Evolutionary conservation across 768 basidiomycete genomes (phyloP), one percentile per base, ranked within the genome.

Genomic region (Myochromella boudieri): DNA sequence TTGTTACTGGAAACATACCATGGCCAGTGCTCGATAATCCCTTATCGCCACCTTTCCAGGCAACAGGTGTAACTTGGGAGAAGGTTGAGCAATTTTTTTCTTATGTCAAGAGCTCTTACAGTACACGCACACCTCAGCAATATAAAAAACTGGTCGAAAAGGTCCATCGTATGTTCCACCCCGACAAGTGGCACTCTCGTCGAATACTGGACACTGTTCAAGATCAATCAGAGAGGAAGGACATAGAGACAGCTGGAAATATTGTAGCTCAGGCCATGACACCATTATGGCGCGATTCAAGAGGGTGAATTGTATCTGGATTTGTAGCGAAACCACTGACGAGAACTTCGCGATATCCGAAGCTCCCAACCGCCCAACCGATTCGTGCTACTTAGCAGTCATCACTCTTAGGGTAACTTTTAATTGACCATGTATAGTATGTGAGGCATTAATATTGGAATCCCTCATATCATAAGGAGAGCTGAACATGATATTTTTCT

Each of bases 191-290:
- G 82, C 65, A 74, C 27, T 69, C 78, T 10, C 66, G 80, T 11
- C 69, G 72, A 24, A 53, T 81, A 34, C 67, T 81, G 57, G 51
- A 60, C 21, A 71, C 69, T 26, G 70, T 77, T 43, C 58, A 55
- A 46, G 77, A 78, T 46, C 71, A 71, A 26, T 61, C 68, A 37
- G 58, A 68, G 52, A 68, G 68, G 44, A 65, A 57, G 25, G 68
- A 62, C 41, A 44, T 76, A 42, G 80, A 76, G 58, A 70, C 76
- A 20, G 78, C 78, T 17, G 74, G 70, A 28, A 84, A 72, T 48
- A 77, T 69, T 22, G 81, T 81, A 1, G 70, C 78, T 12, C 80
- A 84, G 53, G 82, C 81, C 9, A 59, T 81, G 20, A 81, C 80
- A 6, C 78, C 80, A 3, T 59, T 83, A 41, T 83, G 73, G 80